Percentiles rank a stretch among this genome's conserved stretches.
Evolutionary conservation across 805 yeast genomes (phyloP).

Genomic region (Blastobotrys mokoenaii): DNA sequence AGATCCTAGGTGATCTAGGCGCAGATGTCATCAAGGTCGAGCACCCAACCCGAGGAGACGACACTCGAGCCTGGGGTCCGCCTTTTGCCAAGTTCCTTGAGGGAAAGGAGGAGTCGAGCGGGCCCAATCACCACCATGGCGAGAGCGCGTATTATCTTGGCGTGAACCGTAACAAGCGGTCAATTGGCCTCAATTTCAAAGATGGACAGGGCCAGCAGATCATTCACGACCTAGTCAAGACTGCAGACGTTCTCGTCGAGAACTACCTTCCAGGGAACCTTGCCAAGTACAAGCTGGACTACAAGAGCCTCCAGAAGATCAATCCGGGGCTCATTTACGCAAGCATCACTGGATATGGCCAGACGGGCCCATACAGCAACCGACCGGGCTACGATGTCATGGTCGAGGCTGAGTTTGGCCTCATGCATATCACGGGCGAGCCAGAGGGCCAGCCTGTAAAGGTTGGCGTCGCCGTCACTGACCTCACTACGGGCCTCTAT

Average conservation of each 20-base stretch:
- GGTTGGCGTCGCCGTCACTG: conserved; percentile 39
- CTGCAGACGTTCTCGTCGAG: conserved; percentile 33
- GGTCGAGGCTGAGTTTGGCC: conserved; percentile 39
- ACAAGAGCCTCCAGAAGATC: conserved; percentile 20
- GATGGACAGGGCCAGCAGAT: conserved; percentile 27
- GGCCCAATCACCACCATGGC: conserved; percentile 15
- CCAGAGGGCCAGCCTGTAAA: conserved; percentile 34
- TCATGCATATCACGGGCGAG: conserved; percentile 37
- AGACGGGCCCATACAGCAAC: conserved; percentile 31
- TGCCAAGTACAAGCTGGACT: conserved; percentile 30
- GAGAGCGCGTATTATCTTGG: conserved; percentile 34
- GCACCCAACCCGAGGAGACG: conserved; percentile 36
- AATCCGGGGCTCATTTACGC: conserved; percentile 30
- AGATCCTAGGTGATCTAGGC: conserved; percentile 35
- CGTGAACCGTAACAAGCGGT: conserved; percentile 32
- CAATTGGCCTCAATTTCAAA: conserved; percentile 32
- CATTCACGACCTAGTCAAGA: conserved; percentile 22
- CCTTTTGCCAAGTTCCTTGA: conserved; percentile 28
- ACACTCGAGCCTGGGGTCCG: conserved; percentile 38
- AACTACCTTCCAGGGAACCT: conserved; percentile 34
- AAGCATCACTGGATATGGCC: conserved; percentile 36
- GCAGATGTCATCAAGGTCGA: conserved; percentile 36
- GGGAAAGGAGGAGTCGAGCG: conserved; percentile 4
- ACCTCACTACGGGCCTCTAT: conserved; percentile 34
- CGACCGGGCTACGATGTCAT: conserved; percentile 38